Evolutionary conservation across 2,329 filamentous ascomycete species (phyloP).

Genomic region (Fusarium mundagurra): DNA sequence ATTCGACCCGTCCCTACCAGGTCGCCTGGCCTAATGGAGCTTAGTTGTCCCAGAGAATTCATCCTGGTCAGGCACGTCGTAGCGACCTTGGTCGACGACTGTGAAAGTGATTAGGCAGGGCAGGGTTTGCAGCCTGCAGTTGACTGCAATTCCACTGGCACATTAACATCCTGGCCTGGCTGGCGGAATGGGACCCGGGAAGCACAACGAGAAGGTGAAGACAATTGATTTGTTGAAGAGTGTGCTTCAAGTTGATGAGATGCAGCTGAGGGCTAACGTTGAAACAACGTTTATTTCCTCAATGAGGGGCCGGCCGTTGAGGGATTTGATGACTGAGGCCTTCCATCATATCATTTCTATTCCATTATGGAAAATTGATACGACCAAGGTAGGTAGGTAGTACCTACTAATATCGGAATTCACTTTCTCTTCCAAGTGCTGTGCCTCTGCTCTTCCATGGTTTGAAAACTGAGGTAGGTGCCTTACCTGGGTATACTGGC

Average conservation of each 20-base stretch:
- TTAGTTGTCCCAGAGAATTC: constrained; percentile 10
- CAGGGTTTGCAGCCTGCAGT: constrained; percentile 17
- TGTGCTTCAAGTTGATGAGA: constrained; percentile 26
- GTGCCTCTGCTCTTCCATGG: not conserved
- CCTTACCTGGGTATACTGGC: not conserved
- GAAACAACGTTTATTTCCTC: constrained; percentile 25
- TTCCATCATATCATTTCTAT: not conserved
- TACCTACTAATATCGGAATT: not conserved
- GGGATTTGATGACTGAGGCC: constrained; percentile 17
- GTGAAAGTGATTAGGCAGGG: constrained; percentile 28
- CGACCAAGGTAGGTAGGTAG: not conserved
- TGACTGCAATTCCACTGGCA: constrained; percentile 17
- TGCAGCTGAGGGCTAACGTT: constrained; percentile 22
- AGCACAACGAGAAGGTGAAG: constrained; percentile 15
- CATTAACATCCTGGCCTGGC: constrained; percentile 16
- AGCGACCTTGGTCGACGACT: not conserved
- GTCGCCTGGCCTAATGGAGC: constrained; percentile 26
- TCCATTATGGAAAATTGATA: not conserved
- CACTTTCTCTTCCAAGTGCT: not conserved
- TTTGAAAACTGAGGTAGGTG: too few species aligned
- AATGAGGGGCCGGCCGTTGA: not conserved
- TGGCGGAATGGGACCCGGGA: constrained; percentile 12
- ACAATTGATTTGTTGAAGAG: constrained; percentile 29
- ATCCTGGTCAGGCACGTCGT: constrained; percentile 5
- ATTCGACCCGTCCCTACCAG: constrained; percentile 32